Conservation (phyloP, 768 basidiomycete genomes). For the Amanita subjunquillea region DNA sequence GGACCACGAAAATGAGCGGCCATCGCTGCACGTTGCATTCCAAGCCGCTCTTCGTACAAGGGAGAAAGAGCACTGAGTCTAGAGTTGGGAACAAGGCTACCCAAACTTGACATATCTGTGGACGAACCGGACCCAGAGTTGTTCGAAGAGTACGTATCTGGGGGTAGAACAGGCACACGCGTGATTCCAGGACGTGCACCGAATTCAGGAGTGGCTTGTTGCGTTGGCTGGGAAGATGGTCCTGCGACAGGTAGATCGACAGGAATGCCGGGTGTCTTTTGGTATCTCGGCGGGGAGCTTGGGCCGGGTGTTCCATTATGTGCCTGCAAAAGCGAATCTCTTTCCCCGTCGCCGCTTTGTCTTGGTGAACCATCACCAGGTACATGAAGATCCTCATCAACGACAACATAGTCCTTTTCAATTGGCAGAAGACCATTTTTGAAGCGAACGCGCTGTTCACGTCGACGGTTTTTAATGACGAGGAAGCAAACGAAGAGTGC, state of each 20-base stretch:
- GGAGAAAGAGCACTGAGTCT: slow-evolving; percentile 25
- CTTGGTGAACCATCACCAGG: slow-evolving; percentile 62
- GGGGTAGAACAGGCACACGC: slow-evolving; percentile 27
- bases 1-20: slow-evolving; percentile 22
- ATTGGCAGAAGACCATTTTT: slow-evolving; percentile 19
- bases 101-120: slow-evolving; percentile 6
- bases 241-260: slow-evolving; percentile 3
- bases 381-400: slow-evolving; percentile 26
- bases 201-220: slow-evolving; percentile 3
- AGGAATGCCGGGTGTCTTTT: neutral
- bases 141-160: neutral
- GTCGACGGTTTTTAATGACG: slow-evolving; percentile 21
- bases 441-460: slow-evolving; percentile 13
- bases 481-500: slow-evolving; percentile 31
- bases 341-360: slow-evolving; percentile 54
- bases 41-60: slow-evolving; percentile 16
- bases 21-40: slow-evolving; percentile 3
- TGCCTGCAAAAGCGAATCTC: slow-evolving; percentile 49
- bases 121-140: slow-evolving; percentile 6
- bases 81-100: slow-evolving; percentile 27
- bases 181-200: slow-evolving; percentile 20
- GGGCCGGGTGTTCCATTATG: slow-evolving; percentile 10
- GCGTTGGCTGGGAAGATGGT: neutral
- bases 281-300: neutral
- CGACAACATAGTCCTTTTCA: slow-evolving; percentile 28